Evolutionary conservation across 306 rosid genomes (phyloP).

Genomic region (Glycine soja): DNA sequence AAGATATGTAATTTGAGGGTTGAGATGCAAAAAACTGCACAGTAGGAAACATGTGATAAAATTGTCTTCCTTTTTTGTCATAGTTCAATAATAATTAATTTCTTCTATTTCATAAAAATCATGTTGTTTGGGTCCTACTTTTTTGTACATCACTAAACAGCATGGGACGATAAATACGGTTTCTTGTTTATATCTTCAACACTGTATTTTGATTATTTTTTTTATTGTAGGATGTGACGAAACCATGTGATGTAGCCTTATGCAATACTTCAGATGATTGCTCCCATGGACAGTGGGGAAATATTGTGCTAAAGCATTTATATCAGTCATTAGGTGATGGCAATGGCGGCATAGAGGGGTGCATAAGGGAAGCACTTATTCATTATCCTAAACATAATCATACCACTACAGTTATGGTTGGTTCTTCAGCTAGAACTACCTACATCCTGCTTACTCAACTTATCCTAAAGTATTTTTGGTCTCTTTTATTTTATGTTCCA

Average conservation of each 20-base stretch:
- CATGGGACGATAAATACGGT: conserved; percentile 1
- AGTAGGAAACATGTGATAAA: background rate
- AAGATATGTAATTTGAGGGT: background rate
- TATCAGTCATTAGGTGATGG: conserved; percentile 63
- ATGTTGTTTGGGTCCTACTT: conserved; percentile 10
- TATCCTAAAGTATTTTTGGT: conserved; percentile 9
- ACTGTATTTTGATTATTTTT: conserved; percentile 41
- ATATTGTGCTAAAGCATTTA: conserved; percentile 59
- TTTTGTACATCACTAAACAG: conserved; percentile 2
- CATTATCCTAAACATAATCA: conserved; percentile 45
- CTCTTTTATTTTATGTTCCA: conserved; percentile 9
- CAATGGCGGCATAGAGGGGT: conserved; percentile 64
- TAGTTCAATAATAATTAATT: background rate
- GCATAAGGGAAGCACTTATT: conserved; percentile 63
- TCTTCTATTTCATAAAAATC: conserved; percentile 8
- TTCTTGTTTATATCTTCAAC: conserved; percentile 38
- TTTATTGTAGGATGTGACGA: conserved; percentile 60
- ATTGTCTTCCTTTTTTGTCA: background rate
- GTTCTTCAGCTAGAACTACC: conserved; percentile 49
- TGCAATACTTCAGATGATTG: conserved; percentile 51
- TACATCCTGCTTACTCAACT: conserved; percentile 38
- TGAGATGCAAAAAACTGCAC: conserved; percentile 5
- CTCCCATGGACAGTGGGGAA: conserved; percentile 64
- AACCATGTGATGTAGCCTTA: conserved; percentile 47
- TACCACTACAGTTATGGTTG: conserved; percentile 54